Percentiles rank a stretch among this genome's conserved stretches.
Conservation (phyloP, 2,329 filamentous ascomycete genomes). For the Aspergillus costaricaensis region DNA sequence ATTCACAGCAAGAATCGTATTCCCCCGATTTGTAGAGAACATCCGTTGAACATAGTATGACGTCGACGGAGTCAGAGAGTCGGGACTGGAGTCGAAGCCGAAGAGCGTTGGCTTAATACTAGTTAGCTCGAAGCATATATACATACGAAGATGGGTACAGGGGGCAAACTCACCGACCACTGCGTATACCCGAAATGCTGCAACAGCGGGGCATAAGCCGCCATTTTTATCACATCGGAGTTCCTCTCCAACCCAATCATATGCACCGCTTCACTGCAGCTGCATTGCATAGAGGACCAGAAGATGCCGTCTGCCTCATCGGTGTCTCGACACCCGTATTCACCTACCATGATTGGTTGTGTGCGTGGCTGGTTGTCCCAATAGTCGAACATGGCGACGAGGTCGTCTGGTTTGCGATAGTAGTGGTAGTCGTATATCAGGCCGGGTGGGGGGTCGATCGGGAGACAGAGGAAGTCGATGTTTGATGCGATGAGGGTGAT, state of each 20-base stretch:
- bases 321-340: conserved; percentile 33
- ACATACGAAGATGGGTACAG: too few species aligned
- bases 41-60: conserved; percentile 41
- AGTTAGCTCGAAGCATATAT: too few species aligned
- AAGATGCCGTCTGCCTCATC: conserved; percentile 19
- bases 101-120: too few species aligned
- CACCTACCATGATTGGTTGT: conserved; percentile 34
- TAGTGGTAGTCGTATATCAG: conserved; percentile 54
- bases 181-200: conserved; percentile 38
- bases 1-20: conserved; percentile 32
- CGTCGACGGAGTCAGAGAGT: conserved; percentile 33
- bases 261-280: conserved; percentile 65
- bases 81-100: conserved; percentile 25
- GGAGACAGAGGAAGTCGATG: conserved; percentile 31
- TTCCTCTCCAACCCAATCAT: conserved; percentile 56
- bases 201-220: conserved; percentile 39
- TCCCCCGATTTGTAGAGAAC: conserved; percentile 37
- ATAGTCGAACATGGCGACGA: conserved; percentile 54
- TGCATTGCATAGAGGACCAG: conserved; percentile 45
- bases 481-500: conserved; percentile 58
- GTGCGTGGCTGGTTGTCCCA: conserved; percentile 55
- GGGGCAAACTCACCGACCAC: conserved; percentile 33
- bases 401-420: conserved; percentile 53
- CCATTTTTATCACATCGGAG: conserved; percentile 40
- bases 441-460: conserved; percentile 33